Conservation (phyloP, 78 protist genomes). For the Cyanophora paradoxa region DNA sequence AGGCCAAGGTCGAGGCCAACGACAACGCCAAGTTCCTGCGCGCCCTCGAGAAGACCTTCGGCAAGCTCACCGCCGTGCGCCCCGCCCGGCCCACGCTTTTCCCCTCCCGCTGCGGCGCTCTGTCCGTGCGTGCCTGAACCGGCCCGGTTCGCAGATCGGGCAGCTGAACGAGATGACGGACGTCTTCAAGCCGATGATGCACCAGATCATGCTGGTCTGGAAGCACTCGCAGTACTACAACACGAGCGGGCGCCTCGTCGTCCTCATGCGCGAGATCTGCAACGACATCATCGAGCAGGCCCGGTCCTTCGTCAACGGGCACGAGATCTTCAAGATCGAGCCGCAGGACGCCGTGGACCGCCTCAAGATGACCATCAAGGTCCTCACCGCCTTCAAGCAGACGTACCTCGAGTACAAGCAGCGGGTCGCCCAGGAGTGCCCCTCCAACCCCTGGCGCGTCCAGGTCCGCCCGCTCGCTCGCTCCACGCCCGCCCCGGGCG, state of each 20-base stretch:
- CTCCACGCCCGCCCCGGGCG: too few species aligned
- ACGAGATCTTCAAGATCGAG: constrained; percentile 20
- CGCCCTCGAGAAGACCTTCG: constrained; percentile 14
- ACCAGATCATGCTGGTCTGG: constrained; percentile 26
- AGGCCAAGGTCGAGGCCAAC: constrained; percentile 19
- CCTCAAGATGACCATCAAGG: not conserved
- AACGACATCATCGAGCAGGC: constrained; percentile 52
- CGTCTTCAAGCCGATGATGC: constrained; percentile 33
- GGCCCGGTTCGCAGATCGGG: not conserved
- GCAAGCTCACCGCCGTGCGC: not conserved
- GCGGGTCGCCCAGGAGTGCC: not conserved
- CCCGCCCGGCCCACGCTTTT: too few species aligned
- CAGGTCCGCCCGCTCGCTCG: too few species aligned
- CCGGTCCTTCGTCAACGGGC: not conserved
- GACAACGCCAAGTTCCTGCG: constrained; percentile 18
- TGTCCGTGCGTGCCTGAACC: not conserved
- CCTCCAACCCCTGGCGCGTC: constrained; percentile 36
- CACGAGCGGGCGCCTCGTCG: constrained; percentile 19
- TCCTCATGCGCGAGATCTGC: constrained; percentile 49
- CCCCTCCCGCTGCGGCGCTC: too few species aligned
- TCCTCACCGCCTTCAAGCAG: constrained; percentile 18
- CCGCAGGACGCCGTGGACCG: constrained; percentile 34
- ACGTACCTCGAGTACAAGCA: constrained; percentile 25
- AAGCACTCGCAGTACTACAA: constrained; percentile 5
- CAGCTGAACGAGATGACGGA: constrained; percentile 10